Percentiles rank a stretch among this genome's conserved stretches.
Evolutionary conservation across 768 basidiomycete species (phyloP).

Genomic region (Sarcodon aspratus): DNA sequence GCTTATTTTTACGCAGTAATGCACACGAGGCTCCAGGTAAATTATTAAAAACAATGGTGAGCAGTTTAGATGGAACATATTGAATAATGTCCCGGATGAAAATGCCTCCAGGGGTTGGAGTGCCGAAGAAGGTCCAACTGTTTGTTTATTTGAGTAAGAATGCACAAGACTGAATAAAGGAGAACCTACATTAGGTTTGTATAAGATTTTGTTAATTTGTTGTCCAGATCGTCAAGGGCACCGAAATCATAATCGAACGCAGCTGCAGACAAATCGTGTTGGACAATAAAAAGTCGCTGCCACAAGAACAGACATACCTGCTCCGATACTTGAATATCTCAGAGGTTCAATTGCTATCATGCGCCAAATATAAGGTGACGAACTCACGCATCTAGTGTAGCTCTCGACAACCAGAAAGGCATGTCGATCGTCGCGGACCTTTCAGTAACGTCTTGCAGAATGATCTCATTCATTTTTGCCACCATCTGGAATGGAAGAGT

Average conservation of each 20-base stretch:
- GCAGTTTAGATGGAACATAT: slow-evolving; percentile 30
- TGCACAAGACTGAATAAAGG: not conserved
- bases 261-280: slow-evolving; percentile 2
- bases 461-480: not conserved
- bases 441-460: not conserved
- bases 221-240: slow-evolving; percentile 33
- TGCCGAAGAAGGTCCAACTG: slow-evolving; percentile 39
- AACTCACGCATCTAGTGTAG: not conserved
- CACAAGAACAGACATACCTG: not conserved
- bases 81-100: slow-evolving; percentile 32
- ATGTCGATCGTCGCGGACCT: not conserved
- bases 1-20: slow-evolving; percentile 17
- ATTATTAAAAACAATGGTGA: slow-evolving; percentile 33
- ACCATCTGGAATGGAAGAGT: not conserved
- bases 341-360: not conserved
- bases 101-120: slow-evolving; percentile 32
- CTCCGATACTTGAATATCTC: not conserved
- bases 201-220: slow-evolving; percentile 44
- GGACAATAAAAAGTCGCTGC: not conserved
- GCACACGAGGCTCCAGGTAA: slow-evolving; percentile 31
- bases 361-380: not conserved
- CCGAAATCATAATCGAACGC: slow-evolving; percentile 43
- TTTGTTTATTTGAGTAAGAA: not conserved
- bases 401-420: not conserved
- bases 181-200: slow-evolving; percentile 25